Conservation (phyloP, 1,284 basidiomycete genomes). For the Lignosus rhinocerotis region DNA sequence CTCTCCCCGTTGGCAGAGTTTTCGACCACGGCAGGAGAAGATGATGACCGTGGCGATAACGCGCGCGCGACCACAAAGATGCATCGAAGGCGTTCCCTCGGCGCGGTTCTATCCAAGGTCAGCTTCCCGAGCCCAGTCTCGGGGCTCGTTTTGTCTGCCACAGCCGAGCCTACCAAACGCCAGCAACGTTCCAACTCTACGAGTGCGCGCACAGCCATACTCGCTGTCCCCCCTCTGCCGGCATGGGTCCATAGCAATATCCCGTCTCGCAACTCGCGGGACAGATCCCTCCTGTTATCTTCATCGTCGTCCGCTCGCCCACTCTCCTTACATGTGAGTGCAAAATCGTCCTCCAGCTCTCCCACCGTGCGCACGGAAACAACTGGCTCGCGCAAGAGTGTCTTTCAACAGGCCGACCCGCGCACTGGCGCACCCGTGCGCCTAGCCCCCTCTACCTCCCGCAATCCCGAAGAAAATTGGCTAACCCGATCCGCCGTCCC, state of each 20-base stretch:
- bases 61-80: constrained; percentile 1
- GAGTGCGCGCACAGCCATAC: constrained; percentile 11
- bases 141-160: neutral
- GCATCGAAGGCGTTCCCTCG: constrained; percentile 12
- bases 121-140: constrained; percentile 10
- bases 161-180: neutral
- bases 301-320: constrained; percentile 1
- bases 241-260: constrained; percentile 10
- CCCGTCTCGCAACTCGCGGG: neutral
- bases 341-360: constrained; percentile 8
- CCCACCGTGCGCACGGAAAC: constrained; percentile 11
- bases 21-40: constrained; percentile 2
- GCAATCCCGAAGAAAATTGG: constrained; percentile 38
- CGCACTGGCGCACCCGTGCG: constrained; percentile 4
- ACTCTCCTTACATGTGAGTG: neutral
- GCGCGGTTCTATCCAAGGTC: constrained; percentile 16
- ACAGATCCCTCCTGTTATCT: neutral
- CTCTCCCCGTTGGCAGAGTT: constrained; percentile 13
- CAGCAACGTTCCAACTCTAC: constrained; percentile 12
- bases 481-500: constrained; percentile 42
- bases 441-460: constrained; percentile 21
- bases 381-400: constrained; percentile 2
- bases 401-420: neutral
- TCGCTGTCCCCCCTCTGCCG: constrained; percentile 16
- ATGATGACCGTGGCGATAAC: neutral